Evolutionary conservation across 305 asterid species (phyloP).

Genomic region (Plantago lanceolata): DNA sequence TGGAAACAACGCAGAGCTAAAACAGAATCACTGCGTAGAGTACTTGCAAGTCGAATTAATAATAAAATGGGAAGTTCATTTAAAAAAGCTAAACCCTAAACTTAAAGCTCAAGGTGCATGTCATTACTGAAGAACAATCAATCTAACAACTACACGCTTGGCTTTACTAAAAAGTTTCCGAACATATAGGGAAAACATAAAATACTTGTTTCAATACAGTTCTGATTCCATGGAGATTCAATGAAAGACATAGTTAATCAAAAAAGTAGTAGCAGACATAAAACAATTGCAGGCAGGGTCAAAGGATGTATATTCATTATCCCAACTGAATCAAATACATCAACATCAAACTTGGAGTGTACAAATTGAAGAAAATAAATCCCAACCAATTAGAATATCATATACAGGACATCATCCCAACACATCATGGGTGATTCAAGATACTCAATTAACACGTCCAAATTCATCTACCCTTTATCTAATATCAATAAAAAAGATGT

Average conservation of each 20-base stretch:
- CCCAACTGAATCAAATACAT: background rate
- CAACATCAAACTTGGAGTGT: background rate
- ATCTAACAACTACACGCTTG: background rate
- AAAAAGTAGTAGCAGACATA: background rate
- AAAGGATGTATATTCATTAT: background rate
- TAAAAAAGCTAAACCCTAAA: background rate
- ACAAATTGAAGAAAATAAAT: background rate
- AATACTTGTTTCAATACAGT: background rate
- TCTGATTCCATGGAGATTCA: background rate
- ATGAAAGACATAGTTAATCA: background rate
- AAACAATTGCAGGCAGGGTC: background rate
- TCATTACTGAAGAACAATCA: background rate
- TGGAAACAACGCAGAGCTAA: background rate
- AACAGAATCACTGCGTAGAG: conserved; percentile 2
- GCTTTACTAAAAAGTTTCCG: background rate
- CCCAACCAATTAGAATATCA: no score
- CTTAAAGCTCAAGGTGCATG: background rate
- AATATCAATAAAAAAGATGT: no score
- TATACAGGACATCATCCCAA: background rate
- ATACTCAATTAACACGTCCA: no score
- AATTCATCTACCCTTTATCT: no score
- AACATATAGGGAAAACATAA: conserved; percentile 1
- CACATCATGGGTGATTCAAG: background rate
- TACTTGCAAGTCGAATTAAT: background rate
- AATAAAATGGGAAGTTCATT: background rate